Conservation (phyloP, 306 rosid species). For the Cucumis cinereus region DNA sequence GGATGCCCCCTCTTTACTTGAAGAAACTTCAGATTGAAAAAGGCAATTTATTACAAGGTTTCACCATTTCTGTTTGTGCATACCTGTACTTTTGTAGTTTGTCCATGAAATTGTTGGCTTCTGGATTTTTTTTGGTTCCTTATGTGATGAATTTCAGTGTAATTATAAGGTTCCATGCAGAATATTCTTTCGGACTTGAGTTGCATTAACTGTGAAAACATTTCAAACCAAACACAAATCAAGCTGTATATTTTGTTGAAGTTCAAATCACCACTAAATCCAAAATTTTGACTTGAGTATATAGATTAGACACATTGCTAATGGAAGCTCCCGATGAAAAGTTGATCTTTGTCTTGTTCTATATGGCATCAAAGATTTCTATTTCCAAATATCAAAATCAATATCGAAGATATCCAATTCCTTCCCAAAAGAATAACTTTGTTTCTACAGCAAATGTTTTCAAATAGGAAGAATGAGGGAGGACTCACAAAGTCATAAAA, state of each 20-base stretch:
- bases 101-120: neutral
- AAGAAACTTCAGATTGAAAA: neutral
- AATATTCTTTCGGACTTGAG: neutral
- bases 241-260: too few species aligned
- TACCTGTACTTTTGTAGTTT: neutral
- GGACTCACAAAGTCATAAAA: neutral
- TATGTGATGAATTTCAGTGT: neutral
- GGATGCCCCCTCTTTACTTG: slow-evolving; percentile 49
- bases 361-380: neutral
- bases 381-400: neutral
- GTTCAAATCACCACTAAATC: too few species aligned
- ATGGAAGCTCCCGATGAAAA: neutral
- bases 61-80: neutral
- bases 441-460: neutral
- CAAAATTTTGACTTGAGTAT: too few species aligned
- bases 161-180: neutral
- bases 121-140: neutral
- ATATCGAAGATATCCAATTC: neutral
- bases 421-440: neutral
- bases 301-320: neutral
- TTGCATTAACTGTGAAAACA: neutral
- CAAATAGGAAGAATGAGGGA: neutral
- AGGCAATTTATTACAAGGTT: neutral
- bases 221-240: neutral
- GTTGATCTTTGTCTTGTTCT: neutral